phyloP scores from a whole-genome alignment of 2,329 filamentous ascomycete genomes.

The Fusarium chaquense region DNA sequence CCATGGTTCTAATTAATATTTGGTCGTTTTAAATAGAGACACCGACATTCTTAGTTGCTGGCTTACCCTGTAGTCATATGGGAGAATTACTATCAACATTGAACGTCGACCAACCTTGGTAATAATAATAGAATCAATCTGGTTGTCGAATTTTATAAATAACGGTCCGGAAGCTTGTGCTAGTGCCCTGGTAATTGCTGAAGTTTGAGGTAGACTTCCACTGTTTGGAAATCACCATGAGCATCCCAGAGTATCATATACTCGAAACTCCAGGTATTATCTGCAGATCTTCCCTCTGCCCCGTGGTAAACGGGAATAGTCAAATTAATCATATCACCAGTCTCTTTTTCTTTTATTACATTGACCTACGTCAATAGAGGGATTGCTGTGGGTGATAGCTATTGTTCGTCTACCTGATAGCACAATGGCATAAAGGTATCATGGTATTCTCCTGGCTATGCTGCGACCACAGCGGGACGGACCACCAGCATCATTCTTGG shows the following conservation, averaged over 20 bases:
- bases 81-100: background rate
- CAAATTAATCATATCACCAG: background rate
- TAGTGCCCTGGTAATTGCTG: background rate
- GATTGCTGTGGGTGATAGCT: too few species aligned
- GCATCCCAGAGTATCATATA: background rate
- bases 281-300: background rate
- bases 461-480: conserved; percentile 25
- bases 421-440: conserved; percentile 10
- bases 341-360: background rate
- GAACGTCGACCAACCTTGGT: background rate
- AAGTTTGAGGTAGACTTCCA: background rate
- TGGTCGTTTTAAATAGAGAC: background rate
- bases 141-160: background rate
- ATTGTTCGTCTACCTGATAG: background rate
- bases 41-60: background rate
- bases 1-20: background rate
- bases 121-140: background rate
- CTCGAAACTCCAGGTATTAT: background rate
- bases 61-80: background rate
- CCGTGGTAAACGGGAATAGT: background rate
- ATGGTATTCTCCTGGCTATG: conserved; percentile 5
- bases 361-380: background rate
- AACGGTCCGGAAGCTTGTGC: too few species aligned
- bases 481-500: conserved; percentile 34
- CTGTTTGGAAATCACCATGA: background rate